Conservation (phyloP, 805 yeast species). For the Candida cerambycidarum region DNA sequence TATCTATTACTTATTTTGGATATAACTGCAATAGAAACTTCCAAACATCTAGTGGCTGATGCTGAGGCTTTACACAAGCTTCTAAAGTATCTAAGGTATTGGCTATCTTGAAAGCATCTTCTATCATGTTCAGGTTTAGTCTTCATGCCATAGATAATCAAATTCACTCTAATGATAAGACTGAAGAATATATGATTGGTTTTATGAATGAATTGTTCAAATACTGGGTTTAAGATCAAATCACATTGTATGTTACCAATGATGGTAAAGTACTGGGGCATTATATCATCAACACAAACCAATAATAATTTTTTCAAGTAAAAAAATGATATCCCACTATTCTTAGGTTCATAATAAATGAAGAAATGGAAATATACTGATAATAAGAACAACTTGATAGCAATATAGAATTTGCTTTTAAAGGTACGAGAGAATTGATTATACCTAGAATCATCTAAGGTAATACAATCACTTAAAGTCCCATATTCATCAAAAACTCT, state of each 20-base stretch:
- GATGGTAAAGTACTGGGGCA: constrained; percentile 36
- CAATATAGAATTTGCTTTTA: constrained; percentile 27
- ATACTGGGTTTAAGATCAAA: constrained; percentile 34
- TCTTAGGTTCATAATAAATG: constrained; percentile 36
- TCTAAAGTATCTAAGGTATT: constrained; percentile 19
- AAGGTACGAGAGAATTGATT: constrained; percentile 16
- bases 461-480: constrained; percentile 19
- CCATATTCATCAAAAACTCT: constrained; percentile 31
- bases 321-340: constrained; percentile 34
- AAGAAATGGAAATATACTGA: constrained; percentile 44
- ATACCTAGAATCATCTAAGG: constrained; percentile 9
- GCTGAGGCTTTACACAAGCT: constrained; percentile 23
- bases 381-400: constrained; percentile 32
- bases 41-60: constrained; percentile 26
- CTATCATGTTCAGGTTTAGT: constrained; percentile 21
- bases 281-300: constrained; percentile 29
- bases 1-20: constrained; percentile 37
- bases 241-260: constrained; percentile 37
- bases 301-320: constrained; percentile 35
- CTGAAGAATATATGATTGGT: constrained; percentile 31
- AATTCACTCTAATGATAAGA: constrained; percentile 30
- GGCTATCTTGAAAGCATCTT: constrained; percentile 16
- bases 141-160: constrained; percentile 24
- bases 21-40: constrained; percentile 32
- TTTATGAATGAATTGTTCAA: constrained; percentile 32